phyloP scores from a whole-genome alignment of 495 filamentous ascomycete species.

The Astrothelium macrocarpum region DNA sequence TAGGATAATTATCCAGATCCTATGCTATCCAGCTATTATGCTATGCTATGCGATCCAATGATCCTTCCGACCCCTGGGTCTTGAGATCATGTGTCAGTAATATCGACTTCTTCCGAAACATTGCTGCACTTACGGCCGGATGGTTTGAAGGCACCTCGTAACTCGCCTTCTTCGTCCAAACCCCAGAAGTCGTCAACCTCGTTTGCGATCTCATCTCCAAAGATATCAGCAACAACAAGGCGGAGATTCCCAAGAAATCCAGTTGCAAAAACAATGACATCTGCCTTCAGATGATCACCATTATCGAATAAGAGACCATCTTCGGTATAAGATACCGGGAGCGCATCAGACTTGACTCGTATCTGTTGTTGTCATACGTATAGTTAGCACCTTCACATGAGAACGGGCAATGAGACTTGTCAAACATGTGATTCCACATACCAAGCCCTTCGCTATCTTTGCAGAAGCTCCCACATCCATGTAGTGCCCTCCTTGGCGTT shows the following conservation, averaged over 20 bases:
- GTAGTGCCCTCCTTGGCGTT: slow-evolving; percentile 34
- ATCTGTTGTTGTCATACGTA: slow-evolving; percentile 22
- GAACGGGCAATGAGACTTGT: background rate
- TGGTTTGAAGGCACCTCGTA: slow-evolving; percentile 33
- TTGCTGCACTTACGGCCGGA: slow-evolving; percentile 23
- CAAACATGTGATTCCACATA: background rate
- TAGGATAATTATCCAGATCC: too few relatives aligned
- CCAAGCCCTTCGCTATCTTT: slow-evolving; percentile 25
- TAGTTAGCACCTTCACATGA: background rate
- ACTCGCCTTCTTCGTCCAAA: slow-evolving; percentile 34
- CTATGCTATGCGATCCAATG: too few relatives aligned
- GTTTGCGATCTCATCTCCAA: slow-evolving; percentile 28
- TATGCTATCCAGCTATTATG: too few relatives aligned
- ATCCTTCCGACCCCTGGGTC: too few relatives aligned
- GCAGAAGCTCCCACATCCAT: slow-evolving; percentile 34
- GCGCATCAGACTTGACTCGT: slow-evolving; percentile 26
- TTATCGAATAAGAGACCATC: slow-evolving; percentile 31
- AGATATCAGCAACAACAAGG: slow-evolving; percentile 19
- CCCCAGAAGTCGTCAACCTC: slow-evolving; percentile 34
- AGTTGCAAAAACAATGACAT: slow-evolving; percentile 35
- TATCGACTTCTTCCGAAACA: too few relatives aligned
- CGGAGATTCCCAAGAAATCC: slow-evolving; percentile 30
- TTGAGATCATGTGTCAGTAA: too few relatives aligned
- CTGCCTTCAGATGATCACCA: slow-evolving; percentile 29
- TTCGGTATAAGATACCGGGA: slow-evolving; percentile 26